phyloP scores from a whole-genome alignment of 768 basidiomycete genomes.

The Mycena galericulata region DNA sequence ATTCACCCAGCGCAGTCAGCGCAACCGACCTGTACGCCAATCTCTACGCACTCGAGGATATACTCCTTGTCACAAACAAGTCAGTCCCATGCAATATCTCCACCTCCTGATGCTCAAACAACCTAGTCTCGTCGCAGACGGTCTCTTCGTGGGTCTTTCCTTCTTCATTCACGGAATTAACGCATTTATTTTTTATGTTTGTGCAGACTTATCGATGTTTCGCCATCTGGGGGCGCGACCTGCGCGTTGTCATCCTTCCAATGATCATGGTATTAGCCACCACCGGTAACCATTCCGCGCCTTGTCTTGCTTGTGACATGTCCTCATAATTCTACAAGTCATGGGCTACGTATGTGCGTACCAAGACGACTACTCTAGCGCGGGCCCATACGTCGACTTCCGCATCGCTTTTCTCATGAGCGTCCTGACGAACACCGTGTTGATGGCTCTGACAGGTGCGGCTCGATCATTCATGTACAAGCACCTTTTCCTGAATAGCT shows the following conservation, averaged over 20 bases:
- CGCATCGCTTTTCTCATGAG: background rate
- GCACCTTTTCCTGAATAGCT: background rate
- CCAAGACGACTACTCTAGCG: background rate
- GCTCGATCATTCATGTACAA: background rate
- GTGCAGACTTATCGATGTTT: conserved; percentile 14
- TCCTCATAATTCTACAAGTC: background rate
- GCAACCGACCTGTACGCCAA: background rate
- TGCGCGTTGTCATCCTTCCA: background rate
- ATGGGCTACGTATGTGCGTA: conserved; percentile 2
- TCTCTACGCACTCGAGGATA: background rate
- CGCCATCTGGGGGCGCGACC: background rate
- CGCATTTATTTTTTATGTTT: background rate
- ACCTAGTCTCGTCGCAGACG: conserved; percentile 6
- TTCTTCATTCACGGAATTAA: background rate
- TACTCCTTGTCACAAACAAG: conserved; percentile 21
- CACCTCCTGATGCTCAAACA: background rate
- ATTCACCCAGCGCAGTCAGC: background rate
- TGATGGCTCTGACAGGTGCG: conserved; percentile 10
- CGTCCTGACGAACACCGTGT: background rate
- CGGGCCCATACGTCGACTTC: background rate
- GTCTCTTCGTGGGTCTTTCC: conserved; percentile 4
- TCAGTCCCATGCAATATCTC: background rate
- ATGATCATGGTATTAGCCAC: background rate
- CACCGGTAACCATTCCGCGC: background rate
- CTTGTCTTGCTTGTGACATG: no score